Evolutionary conservation across 1,284 basidiomycete genomes (phyloP).

Genomic region (Microbotryum lychnidis-dioicae): DNA sequence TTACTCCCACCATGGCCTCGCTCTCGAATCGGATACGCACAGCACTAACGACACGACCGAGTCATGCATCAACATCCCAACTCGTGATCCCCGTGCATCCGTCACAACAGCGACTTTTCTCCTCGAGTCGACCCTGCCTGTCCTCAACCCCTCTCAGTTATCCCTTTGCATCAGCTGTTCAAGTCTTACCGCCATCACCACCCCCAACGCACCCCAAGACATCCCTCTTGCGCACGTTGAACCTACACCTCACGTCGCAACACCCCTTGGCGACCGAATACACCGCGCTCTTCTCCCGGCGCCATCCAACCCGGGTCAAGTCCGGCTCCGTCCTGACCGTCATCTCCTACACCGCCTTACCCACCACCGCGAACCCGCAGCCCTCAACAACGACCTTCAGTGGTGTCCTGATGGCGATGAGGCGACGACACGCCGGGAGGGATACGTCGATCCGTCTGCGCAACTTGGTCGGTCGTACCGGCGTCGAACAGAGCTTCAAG

Average conservation of each 20-base stretch:
- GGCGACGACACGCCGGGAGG: constrained; percentile 58
- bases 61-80: not conserved
- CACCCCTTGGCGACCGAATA: constrained; percentile 10
- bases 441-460: constrained; percentile 75
- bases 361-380: constrained; percentile 42
- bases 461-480: constrained; percentile 78
- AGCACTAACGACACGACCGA: constrained; percentile 1
- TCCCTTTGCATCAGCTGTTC: constrained; percentile 16
- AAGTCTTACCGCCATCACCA: constrained; percentile 2
- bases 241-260: constrained; percentile 25
- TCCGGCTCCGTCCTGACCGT: constrained; percentile 76
- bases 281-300: constrained; percentile 52
- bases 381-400: constrained; percentile 67
- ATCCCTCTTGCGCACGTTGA: constrained; percentile 28
- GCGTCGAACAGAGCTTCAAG: constrained; percentile 83
- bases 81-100: not conserved
- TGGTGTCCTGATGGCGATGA: constrained; percentile 71
- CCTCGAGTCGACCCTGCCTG: too few species aligned
- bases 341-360: constrained; percentile 41
- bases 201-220: not conserved
- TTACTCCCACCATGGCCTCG: not conserved
- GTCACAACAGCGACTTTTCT: not conserved
- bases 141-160: constrained; percentile 8
- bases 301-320: constrained; percentile 56
- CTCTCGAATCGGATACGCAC: not conserved